Percentiles rank a stretch among this genome's conserved stretches.
These are phyloP conservation scores for Dactylella cylindrospora DNA, from an alignment of 2,329 filamentous ascomycete species.

Conservation along the genomic window DNA sequence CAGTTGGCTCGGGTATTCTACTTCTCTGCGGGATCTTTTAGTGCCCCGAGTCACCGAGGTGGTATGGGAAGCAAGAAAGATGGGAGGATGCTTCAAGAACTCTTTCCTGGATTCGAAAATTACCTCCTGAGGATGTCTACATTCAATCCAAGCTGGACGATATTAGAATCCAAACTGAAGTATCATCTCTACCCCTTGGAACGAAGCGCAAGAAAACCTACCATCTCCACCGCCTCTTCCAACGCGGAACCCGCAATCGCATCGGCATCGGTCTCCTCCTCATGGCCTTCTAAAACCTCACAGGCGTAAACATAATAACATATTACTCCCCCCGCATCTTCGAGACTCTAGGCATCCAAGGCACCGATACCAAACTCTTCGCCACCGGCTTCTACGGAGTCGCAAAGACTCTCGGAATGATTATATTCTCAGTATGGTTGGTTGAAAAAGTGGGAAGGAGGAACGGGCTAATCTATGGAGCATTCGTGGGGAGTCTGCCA, in stretches of 20 bases:
- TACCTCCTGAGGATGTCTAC: constrained; percentile 52
- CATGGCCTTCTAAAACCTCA: constrained; percentile 77
- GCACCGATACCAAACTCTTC: constrained; percentile 61
- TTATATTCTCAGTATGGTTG: constrained; percentile 66
- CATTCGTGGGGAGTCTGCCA: constrained; percentile 62
- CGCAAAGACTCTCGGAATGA: constrained; percentile 67
- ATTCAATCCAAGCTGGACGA: constrained; percentile 51
- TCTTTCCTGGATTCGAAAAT: constrained; percentile 51
- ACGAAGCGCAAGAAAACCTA: constrained; percentile 1
- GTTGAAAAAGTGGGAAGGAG: constrained; percentile 70
- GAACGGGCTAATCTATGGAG: constrained; percentile 65
- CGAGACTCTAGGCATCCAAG: constrained; percentile 62
- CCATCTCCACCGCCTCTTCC: constrained; percentile 11
- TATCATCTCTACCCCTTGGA: background rate
- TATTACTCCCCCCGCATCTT: constrained; percentile 74
- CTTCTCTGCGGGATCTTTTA: constrained; percentile 48
- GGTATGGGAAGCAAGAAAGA: constrained; percentile 47
- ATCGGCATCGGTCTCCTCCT: constrained; percentile 73
- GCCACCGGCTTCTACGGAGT: constrained; percentile 74
- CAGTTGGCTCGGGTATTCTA: constrained; percentile 52
- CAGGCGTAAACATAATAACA: constrained; percentile 64
- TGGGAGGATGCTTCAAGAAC: constrained; percentile 48
- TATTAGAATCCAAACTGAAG: constrained; percentile 49
- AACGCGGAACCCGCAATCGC: constrained; percentile 58
- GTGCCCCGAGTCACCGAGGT: constrained; percentile 49